Base-by-base conservation (phyloP, 305 asterid species). In the Striga hermonthica region DNA sequence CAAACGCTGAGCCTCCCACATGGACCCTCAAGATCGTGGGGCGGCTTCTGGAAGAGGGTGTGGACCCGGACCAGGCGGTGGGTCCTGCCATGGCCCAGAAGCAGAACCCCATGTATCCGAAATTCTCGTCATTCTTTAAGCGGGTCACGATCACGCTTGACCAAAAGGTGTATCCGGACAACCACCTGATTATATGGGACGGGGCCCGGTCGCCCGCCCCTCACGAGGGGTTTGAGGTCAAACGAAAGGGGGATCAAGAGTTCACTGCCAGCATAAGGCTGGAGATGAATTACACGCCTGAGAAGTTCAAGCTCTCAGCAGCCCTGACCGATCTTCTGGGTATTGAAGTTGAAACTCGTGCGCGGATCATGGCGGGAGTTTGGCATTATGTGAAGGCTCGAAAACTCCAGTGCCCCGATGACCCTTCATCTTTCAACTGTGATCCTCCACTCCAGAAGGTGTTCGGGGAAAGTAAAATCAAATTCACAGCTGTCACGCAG, bases 21-120 rank as follows among this genome's bases (percentile, higher is more conserved):
- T 93, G 99, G 99, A 88, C 99, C 12, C 96, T 93, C 43, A 93
- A 90, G 63, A 90, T 93, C 60, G 82, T 90, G 34, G 99, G 99
- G 63, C 86, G 99, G 75, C 81, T 93, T 70, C 67, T 90, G 83
- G 97, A 89, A 82, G 99, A 90, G 35, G 99, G 94, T 7, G 72
- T 83, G 87, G 96, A 93, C 74, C 86, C 95, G 47, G 97, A 93
- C 35, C 96, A 93, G 71, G 90, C 86, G 54, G 89, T 2, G 31
- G 31, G 31, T 22, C 31, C 91, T 62, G 88, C 88, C 10, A 72
- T 79, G 89, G 80, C 81, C 82, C 96, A 89, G 81, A 91, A 89
- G 69, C 66, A 96, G 0, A 87, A 65, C 79, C 72, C 91, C 35
- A 67, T 78, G 39, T 83, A 85, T 68, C 99, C 99, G 0, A 93